Conservation (phyloP, 2,329 filamentous ascomycete species). For the Diplodia seriata region DNA sequence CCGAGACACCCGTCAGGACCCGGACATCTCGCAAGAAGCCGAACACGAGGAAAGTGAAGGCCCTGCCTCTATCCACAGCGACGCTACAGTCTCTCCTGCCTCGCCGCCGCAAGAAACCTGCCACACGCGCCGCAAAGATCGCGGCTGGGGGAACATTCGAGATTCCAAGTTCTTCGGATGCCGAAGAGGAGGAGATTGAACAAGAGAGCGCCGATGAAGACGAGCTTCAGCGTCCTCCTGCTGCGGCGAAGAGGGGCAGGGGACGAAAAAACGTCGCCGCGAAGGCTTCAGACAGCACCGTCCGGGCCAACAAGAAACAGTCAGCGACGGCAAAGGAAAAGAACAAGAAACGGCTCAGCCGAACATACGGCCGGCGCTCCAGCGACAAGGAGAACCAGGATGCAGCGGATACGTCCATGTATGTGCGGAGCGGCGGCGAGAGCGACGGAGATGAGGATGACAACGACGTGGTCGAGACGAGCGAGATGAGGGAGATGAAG, state of each 20-base stretch:
- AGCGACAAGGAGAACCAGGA: slow-evolving; percentile 54
- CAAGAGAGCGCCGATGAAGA: slow-evolving; percentile 50
- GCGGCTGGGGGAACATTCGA: slow-evolving; percentile 48
- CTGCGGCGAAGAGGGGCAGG: slow-evolving; percentile 38
- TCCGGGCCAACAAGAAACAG: not conserved
- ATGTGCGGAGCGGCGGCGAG: slow-evolving; percentile 44
- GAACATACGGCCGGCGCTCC: slow-evolving; percentile 33
- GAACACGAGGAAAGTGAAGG: not conserved
- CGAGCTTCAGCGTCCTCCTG: slow-evolving; percentile 44
- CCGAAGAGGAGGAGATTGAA: slow-evolving; percentile 24
- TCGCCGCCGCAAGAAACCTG: slow-evolving; percentile 41
- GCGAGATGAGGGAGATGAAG: slow-evolving; percentile 35
- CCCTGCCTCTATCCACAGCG: slow-evolving; percentile 48
- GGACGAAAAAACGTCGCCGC: slow-evolving; percentile 35
- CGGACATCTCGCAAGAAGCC: slow-evolving; percentile 24
- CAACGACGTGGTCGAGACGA: slow-evolving; percentile 36
- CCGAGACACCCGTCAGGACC: slow-evolving; percentile 23
- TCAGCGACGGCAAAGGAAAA: slow-evolving; percentile 33
- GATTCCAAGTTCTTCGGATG: slow-evolving; percentile 46
- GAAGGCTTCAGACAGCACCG: not conserved
- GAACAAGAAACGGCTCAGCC: slow-evolving; percentile 43
- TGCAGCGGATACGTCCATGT: slow-evolving; percentile 7
- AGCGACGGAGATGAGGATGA: slow-evolving; percentile 41
- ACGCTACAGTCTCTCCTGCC: slow-evolving; percentile 55
- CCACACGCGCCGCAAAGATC: not conserved